Evolutionary conservation across 768 basidiomycete species (phyloP).

Genomic region (Amyloporia xantha): DNA sequence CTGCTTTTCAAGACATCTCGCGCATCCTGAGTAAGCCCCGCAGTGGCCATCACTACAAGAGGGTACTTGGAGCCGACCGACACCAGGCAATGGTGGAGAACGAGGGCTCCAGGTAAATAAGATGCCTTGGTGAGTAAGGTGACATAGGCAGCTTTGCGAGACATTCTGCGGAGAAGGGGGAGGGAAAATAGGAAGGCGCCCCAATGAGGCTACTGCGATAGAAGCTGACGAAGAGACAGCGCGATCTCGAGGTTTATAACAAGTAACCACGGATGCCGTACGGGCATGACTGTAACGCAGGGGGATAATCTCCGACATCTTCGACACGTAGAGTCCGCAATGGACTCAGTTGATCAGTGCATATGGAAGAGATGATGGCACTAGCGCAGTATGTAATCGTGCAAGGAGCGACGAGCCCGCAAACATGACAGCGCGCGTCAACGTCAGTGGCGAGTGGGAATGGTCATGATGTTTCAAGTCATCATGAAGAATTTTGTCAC

Average conservation of each 20-base stretch:
- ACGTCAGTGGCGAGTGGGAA: too few species aligned
- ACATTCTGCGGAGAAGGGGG: slow-evolving; percentile 8
- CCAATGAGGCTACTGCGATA: neutral
- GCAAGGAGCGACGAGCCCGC: too few species aligned
- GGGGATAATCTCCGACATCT: too few species aligned
- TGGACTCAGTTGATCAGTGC: too few species aligned
- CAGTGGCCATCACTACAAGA: slow-evolving; percentile 46
- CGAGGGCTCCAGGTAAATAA: slow-evolving; percentile 53
- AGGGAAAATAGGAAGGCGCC: neutral
- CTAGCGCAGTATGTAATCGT: too few species aligned
- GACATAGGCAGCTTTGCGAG: slow-evolving; percentile 51
- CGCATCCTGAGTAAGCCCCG: slow-evolving; percentile 29
- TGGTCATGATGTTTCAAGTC: too few species aligned
- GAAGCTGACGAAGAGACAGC: slow-evolving; percentile 1
- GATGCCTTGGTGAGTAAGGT: slow-evolving; percentile 67
- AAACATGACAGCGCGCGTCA: too few species aligned
- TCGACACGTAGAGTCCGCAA: too few species aligned
- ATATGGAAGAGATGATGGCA: too few species aligned
- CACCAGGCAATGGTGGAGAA: slow-evolving; percentile 43
- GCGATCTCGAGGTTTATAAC: neutral
- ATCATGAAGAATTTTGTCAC: too few species aligned
- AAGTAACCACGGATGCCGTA: too few species aligned
- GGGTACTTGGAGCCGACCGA: slow-evolving; percentile 40
- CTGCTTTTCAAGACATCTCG: slow-evolving; percentile 42
- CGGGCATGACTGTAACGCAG: too few species aligned